Conservation (phyloP, 805 yeast species). For the Zygosaccharomyces lentus region DNA sequence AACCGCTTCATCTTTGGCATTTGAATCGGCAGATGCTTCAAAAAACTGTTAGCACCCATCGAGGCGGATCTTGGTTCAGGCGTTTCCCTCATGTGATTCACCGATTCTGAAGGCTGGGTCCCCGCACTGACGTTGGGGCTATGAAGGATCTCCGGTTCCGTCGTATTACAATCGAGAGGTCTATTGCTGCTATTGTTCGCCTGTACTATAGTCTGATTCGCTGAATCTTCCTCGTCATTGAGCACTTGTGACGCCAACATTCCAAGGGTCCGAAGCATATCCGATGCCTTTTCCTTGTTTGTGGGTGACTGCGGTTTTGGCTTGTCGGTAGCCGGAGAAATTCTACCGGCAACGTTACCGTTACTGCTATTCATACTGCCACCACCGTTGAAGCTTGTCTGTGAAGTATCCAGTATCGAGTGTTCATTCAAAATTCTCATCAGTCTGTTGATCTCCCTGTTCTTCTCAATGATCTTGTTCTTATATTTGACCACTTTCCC, state of each 20-base stretch:
- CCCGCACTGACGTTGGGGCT: slow-evolving; percentile 10
- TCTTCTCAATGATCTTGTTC: slow-evolving; percentile 40
- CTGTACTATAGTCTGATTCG: slow-evolving; percentile 14
- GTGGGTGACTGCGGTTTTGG: not conserved
- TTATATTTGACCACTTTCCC: slow-evolving; percentile 44
- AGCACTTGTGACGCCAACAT: slow-evolving; percentile 52
- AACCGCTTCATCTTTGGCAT: slow-evolving; percentile 31
- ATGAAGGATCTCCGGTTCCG: slow-evolving; percentile 13
- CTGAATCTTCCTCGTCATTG: slow-evolving; percentile 34
- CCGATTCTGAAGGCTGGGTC: slow-evolving; percentile 2
- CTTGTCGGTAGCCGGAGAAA: not conserved
- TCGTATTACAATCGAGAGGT: slow-evolving; percentile 8
- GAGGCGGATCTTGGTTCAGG: slow-evolving; percentile 7
- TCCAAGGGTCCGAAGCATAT: slow-evolving; percentile 48
- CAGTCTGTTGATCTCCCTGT: slow-evolving; percentile 42
- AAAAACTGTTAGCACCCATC: not conserved
- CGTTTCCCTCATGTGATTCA: not conserved
- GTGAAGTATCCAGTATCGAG: slow-evolving; percentile 9
- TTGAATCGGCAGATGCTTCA: slow-evolving; percentile 8
- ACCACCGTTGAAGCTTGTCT: not conserved
- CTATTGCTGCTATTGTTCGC: slow-evolving; percentile 2
- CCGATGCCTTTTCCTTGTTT: slow-evolving; percentile 15
- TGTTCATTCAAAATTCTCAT: slow-evolving; percentile 33
- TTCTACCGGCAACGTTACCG: not conserved
- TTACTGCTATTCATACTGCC: not conserved